Conservation (phyloP, 148 eudicot genomes). For the Vaccinium vitisidaea region DNA sequence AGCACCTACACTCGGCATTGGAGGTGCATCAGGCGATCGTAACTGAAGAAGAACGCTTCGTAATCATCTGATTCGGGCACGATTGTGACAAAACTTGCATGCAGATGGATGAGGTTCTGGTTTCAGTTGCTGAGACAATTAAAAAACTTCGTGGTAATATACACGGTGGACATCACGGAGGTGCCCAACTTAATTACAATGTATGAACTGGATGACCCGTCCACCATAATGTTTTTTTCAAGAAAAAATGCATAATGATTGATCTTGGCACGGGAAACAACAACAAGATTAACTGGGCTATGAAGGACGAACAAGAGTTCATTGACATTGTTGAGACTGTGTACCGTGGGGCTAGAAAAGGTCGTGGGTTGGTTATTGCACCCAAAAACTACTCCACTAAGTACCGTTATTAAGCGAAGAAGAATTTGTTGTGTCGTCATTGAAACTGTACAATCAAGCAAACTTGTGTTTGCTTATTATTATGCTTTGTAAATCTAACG, state of each 20-base stretch:
- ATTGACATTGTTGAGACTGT: constrained; percentile 50
- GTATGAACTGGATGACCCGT: constrained; percentile 56
- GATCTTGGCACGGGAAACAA: constrained; percentile 51
- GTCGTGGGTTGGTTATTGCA: constrained; percentile 46
- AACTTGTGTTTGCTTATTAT: background rate
- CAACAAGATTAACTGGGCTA: constrained; percentile 49
- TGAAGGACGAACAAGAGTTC: constrained; percentile 53
- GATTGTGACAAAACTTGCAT: constrained; percentile 93
- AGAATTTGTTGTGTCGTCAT: background rate
- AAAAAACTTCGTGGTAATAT: constrained; percentile 48
- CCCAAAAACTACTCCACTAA: constrained; percentile 53
- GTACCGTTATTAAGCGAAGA: constrained; percentile 32
- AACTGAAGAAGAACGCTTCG: constrained; percentile 89
- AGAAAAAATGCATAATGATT: constrained; percentile 55
- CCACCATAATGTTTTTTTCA: constrained; percentile 52
- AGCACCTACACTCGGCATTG: constrained; percentile 86
- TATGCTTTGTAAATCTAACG: too few species aligned
- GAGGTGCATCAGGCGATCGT: constrained; percentile 86
- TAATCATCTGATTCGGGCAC: constrained; percentile 85
- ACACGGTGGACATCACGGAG: constrained; percentile 49
- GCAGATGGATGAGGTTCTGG: constrained; percentile 70
- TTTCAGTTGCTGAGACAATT: constrained; percentile 52
- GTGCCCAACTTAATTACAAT: constrained; percentile 55
- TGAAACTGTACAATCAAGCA: background rate
- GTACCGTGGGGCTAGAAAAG: constrained; percentile 51